Evolutionary conservation across 2,329 filamentous ascomycete genomes (phyloP).

Genomic region (Fusarium avenaceum): DNA sequence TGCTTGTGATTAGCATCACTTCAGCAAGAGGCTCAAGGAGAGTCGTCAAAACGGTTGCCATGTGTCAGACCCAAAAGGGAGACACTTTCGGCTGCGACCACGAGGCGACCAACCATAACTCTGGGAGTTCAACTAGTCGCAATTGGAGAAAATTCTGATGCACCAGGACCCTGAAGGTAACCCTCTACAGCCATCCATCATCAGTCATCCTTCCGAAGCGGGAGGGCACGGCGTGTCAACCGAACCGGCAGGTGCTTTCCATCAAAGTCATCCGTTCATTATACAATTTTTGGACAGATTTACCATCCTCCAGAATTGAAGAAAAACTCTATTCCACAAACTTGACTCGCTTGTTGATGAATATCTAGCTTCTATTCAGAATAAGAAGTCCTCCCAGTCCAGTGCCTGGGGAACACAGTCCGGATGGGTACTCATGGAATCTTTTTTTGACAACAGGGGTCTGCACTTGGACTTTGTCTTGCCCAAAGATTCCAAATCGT

Average conservation of each 20-base stretch:
- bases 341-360: background rate
- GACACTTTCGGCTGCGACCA: constrained; percentile 14
- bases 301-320: background rate
- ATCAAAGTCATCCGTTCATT: no score
- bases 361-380: background rate
- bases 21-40: constrained; percentile 13
- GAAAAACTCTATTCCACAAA: background rate
- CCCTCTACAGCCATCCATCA: constrained; percentile 9
- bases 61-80: constrained; percentile 24
- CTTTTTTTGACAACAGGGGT: constrained; percentile 27
- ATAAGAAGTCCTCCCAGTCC: no score
- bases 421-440: constrained; percentile 17
- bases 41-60: constrained; percentile 22
- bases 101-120: constrained; percentile 34
- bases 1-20: constrained; percentile 12
- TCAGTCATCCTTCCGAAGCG: background rate
- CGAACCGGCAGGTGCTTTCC: constrained; percentile 7
- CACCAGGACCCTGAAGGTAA: constrained; percentile 36
- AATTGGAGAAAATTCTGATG: constrained; percentile 31
- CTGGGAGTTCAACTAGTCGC: constrained; percentile 34
- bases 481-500: constrained; percentile 38
- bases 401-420: background rate
- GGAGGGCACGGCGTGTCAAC: constrained; percentile 4
- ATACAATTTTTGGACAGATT: no score
- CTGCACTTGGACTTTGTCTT: constrained; percentile 1